Evolutionary conservation across 192 early-diverging fungal species (phyloP).

Genomic region (Chytriomyces hyalinus): DNA sequence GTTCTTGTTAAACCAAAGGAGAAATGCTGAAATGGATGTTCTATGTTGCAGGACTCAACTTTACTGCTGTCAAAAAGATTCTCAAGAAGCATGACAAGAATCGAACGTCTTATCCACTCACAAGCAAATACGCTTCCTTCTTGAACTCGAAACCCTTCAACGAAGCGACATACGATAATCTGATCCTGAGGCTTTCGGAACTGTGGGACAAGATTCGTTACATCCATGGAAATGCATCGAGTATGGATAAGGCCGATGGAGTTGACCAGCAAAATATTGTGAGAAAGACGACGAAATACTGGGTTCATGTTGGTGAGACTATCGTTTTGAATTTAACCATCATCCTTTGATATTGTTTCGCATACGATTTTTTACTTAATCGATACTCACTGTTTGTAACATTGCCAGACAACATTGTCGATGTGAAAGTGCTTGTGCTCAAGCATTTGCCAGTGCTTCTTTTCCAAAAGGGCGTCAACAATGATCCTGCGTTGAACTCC

Average conservation of each 20-base stretch:
- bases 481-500: constrained; percentile 84
- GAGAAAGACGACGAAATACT: constrained; percentile 85
- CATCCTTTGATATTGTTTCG: background rate
- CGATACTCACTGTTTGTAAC: background rate
- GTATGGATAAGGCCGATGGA: constrained; percentile 34
- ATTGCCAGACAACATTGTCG: constrained; percentile 80
- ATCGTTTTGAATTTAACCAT: background rate
- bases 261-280: constrained; percentile 74
- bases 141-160: constrained; percentile 80
- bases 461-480: constrained; percentile 75
- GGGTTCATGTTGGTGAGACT: constrained; percentile 74
- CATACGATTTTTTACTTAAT: too few species aligned
- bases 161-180: constrained; percentile 77
- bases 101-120: constrained; percentile 71
- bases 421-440: constrained; percentile 88
- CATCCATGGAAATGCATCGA: constrained; percentile 17
- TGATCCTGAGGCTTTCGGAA: constrained; percentile 71
- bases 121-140: constrained; percentile 75
- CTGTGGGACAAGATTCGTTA: constrained; percentile 43
- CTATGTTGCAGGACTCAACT: constrained; percentile 25
- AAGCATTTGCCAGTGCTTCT: constrained; percentile 89
- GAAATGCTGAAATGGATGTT: background rate
- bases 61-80: constrained; percentile 53
- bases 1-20: background rate
- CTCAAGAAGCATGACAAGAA: constrained; percentile 97